Percentiles rank a stretch among this genome's conserved stretches.
These are phyloP conservation scores for Blastobotrys persicus DNA, from an alignment of 1,139 yeast genomes.

Conservation along the genomic window DNA sequence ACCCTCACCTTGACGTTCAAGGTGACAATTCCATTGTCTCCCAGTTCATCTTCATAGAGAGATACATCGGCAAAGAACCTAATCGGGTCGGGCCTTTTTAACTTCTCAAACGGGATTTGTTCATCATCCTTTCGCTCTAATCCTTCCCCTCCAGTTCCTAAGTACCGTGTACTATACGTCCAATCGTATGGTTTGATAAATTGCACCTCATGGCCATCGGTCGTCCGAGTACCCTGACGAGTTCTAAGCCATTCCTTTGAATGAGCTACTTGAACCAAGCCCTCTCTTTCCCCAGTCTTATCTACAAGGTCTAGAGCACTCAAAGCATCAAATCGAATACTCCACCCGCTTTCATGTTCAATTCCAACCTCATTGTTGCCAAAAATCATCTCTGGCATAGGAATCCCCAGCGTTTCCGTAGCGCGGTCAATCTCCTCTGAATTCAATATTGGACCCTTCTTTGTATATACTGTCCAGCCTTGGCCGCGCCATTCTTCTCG, in stretches of 20 bases:
- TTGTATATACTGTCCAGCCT: conserved; percentile 75
- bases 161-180: conserved; percentile 85
- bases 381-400: conserved; percentile 96
- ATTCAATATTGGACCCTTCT: conserved; percentile 72
- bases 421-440: conserved; percentile 70
- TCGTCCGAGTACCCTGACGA: conserved; percentile 43
- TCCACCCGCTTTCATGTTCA: conserved; percentile 43
- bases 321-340: conserved; percentile 66
- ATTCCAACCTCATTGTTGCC: conserved; percentile 73
- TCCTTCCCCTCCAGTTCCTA: conserved; percentile 45
- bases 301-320: conserved; percentile 75
- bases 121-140: conserved; percentile 27
- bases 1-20: conserved; percentile 79
- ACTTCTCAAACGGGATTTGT: conserved; percentile 64
- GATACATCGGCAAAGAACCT: conserved; percentile 85
- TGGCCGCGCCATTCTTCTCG: conserved; percentile 38
- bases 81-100: conserved; percentile 79
- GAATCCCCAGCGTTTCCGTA: conserved; percentile 63
- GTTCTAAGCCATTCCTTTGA: conserved; percentile 85
- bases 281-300: conserved; percentile 46
- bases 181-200: conserved; percentile 87
- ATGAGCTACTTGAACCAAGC: conserved; percentile 69
- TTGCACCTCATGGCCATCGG: conserved; percentile 43
- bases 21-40: conserved; percentile 89
- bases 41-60: conserved; percentile 89